Percentiles rank a stretch among this genome's conserved stretches.
phyloP scores from a whole-genome alignment of 768 basidiomycete species.

The Gymnopilus dilepis region DNA sequence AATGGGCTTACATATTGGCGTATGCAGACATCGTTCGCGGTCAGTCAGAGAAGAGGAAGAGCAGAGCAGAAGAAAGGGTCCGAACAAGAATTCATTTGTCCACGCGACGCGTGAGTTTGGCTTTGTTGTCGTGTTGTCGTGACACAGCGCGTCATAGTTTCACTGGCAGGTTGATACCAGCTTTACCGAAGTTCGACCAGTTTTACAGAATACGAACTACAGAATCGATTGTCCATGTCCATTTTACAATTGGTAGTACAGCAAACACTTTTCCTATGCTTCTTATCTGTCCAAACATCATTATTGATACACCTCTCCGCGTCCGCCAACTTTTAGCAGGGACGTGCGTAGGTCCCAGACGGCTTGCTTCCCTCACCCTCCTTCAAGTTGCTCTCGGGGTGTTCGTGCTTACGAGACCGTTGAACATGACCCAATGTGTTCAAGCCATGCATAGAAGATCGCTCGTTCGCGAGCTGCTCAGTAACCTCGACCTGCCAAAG shows the following conservation, averaged over 20 bases:
- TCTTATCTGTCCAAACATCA: too few species aligned
- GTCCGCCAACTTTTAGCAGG: conserved; percentile 51
- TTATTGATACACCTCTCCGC: too few species aligned
- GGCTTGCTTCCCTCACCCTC: conserved; percentile 49
- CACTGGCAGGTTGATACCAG: too few species aligned
- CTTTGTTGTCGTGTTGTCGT: conserved; percentile 36
- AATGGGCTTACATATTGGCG: conserved; percentile 18
- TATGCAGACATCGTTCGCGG: conserved; percentile 26
- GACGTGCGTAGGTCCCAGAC: conserved; percentile 71
- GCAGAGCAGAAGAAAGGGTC: not conserved
- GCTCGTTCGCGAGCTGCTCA: conserved; percentile 53
- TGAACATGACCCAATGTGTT: conserved; percentile 40
- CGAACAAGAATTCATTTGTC: conserved; percentile 5
- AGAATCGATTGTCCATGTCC: not conserved
- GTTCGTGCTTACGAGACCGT: conserved; percentile 39
- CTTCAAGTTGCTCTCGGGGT: conserved; percentile 50
- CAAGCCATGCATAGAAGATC: conserved; percentile 58
- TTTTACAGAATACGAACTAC: too few species aligned
- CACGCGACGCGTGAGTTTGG: conserved; percentile 33
- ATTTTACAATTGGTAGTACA: not conserved
- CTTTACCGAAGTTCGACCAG: too few species aligned
- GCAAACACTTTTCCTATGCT: not conserved
- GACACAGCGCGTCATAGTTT: too few species aligned
- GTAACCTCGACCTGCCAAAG: conserved; percentile 62
- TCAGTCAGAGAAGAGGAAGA: not conserved